Conservation (phyloP, 176 grass and related monocot genomes). For the Miscanthus lutarioriparius region DNA sequence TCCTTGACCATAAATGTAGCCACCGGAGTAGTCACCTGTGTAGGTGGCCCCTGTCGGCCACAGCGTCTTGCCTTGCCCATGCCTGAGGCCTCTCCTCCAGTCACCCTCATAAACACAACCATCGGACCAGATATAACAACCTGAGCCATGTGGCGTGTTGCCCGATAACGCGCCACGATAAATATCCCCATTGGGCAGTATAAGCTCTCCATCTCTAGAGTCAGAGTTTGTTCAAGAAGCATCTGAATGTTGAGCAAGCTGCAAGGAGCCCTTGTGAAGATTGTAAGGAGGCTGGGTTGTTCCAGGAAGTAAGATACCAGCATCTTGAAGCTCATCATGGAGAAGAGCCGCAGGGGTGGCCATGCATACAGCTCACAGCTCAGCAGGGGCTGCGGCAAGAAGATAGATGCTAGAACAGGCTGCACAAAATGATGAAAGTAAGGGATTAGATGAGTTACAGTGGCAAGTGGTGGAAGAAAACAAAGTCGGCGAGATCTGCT, state of each 20-base stretch:
- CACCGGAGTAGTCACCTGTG: slow-evolving; percentile 79
- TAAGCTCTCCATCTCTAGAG: slow-evolving; percentile 54
- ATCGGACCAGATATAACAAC: slow-evolving; percentile 71
- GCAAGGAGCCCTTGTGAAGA: background rate
- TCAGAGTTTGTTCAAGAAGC: slow-evolving; percentile 31
- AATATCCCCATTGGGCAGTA: slow-evolving; percentile 59
- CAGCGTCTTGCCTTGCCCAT: slow-evolving; percentile 68
- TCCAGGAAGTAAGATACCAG: background rate
- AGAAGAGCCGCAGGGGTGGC: slow-evolving; percentile 56
- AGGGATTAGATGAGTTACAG: background rate
- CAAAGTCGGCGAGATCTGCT: background rate
- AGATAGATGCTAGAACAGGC: background rate
- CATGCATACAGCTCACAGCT: slow-evolving; percentile 54
- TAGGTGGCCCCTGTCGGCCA: slow-evolving; percentile 72
- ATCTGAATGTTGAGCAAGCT: slow-evolving; percentile 42
- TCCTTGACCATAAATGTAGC: slow-evolving; percentile 82
- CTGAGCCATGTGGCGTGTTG: slow-evolving; percentile 68
- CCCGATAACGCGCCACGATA: slow-evolving; percentile 68
- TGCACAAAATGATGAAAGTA: background rate
- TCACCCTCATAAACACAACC: slow-evolving; percentile 74
- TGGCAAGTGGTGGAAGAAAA: background rate
- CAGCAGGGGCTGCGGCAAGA: background rate
- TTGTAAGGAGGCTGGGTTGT: background rate
- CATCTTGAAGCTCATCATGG: slow-evolving; percentile 40
- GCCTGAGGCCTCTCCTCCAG: slow-evolving; percentile 80